Base-by-base conservation (phyloP, 192 early-diverging fungal species). In the Cladochytrium replicatum region DNA sequence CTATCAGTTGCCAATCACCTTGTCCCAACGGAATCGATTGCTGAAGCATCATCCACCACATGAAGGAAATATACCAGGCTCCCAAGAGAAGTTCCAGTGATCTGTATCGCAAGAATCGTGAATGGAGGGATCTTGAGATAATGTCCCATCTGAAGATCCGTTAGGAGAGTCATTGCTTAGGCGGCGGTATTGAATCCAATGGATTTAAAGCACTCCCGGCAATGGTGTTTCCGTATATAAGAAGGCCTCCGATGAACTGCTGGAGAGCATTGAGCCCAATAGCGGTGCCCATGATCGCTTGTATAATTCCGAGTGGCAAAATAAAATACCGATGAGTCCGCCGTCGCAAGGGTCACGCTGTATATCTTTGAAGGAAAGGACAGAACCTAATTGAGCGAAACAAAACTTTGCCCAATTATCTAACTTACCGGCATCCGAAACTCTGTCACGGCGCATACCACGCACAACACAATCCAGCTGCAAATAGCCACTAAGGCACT, bases 151-250 rank as follows among this genome's bases (percentile, higher is more conserved):
- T 91, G 88, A n/a, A 91, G 61, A 61, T 88, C 86, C 25, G 45
- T 24, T 4, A 82, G 55, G 25, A 93, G 79, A 21, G 70, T 69
- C 24, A 93, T 57, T 29, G 79, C 82, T 67, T 97, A 89, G n/a
- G 69, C 60, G 66, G 88, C 71, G 3, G 80, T 72, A 46, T 83
- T 90, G 59, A 80, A 83, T 37, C 84, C 86, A 46, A 86, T 77
- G 8, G 85, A 82, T 64, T 93, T 93, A 76, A 91, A 93, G 2
- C 83, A 78, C 29, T 80, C 42, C 87, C 87, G 52, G 79, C 82
- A 29, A 90, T 81, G 11, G 86, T 75, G 44, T 90, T 67, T 21
- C 88, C 91, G 4, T 86, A 85, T 31, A 82, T 60, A 3, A 85
- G 69, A 44, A 83, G 84, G 48, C 91, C 91, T 39, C 80, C 83